These are phyloP conservation scores for Tulasnella sp. DNA, from an alignment of 768 basidiomycete genomes.

Conservation along the genomic window DNA sequence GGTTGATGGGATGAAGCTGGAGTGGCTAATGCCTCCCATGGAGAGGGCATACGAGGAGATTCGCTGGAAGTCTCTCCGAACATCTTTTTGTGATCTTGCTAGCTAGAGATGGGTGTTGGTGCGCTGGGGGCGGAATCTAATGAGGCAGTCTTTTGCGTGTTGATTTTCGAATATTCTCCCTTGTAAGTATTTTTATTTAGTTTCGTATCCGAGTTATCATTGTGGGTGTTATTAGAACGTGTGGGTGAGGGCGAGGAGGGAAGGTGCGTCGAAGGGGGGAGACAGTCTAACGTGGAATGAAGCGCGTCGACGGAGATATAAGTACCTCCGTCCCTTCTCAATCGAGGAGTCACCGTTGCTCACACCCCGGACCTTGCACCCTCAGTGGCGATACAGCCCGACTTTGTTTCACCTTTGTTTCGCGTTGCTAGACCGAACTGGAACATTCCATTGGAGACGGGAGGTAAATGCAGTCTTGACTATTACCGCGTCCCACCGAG, in stretches of 20 bases:
- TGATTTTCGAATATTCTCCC: background rate
- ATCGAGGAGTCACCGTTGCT: background rate
- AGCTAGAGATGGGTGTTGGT: constrained; percentile 26
- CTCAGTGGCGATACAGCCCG: background rate
- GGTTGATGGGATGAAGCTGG: constrained; percentile 56
- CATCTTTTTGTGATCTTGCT: constrained; percentile 42
- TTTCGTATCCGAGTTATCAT: constrained; percentile 60
- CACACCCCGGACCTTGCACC: constrained; percentile 1
- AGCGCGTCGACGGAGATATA: constrained; percentile 20
- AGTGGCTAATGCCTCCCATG: constrained; percentile 71
- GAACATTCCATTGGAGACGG: background rate
- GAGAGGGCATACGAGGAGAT: constrained; percentile 59
- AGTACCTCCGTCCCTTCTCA: background rate
- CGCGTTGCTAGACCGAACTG: background rate
- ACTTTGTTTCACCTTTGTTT: background rate
- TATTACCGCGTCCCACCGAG: no score
- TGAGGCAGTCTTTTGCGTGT: background rate
- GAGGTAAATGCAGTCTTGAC: no score
- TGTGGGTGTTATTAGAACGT: constrained; percentile 28
- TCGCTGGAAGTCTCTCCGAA: constrained; percentile 81
- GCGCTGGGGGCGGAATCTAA: constrained; percentile 6
- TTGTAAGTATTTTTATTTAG: constrained; percentile 1
- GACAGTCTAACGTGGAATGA: constrained; percentile 1
- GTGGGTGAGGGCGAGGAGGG: background rate
- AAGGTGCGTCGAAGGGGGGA: background rate